A percentile compares a stretch with the other conserved stretches of the same genome.
Conservation (phyloP, 768 basidiomycete species). For the Tulasnella sp. region DNA sequence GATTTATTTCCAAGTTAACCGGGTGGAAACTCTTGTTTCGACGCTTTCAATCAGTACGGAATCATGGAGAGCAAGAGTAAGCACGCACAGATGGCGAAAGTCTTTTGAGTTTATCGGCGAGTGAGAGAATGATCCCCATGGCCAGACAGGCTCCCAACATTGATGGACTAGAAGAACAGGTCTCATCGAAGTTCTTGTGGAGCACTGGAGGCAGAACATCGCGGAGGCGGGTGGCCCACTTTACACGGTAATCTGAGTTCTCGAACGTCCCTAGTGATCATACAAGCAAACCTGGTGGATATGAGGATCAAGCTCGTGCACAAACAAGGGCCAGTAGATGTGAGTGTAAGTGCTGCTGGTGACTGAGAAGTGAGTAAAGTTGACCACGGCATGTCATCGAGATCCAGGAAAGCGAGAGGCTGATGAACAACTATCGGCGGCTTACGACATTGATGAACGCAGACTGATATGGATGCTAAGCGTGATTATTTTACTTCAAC, state of each 20-base stretch:
- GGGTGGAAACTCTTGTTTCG: no score
- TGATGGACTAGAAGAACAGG: background rate
- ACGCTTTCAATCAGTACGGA: no score
- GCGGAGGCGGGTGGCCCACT: background rate
- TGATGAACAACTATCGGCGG: no score
- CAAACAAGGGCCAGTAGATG: conserved; percentile 2
- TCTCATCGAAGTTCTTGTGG: conserved; percentile 10
- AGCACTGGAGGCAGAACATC: conserved; percentile 12
- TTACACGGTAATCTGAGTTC: conserved; percentile 4
- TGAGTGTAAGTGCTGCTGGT: conserved; percentile 3
- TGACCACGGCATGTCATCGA: conserved; percentile 8
- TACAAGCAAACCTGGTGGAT: background rate
- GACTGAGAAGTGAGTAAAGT: background rate
- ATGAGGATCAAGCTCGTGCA: conserved; percentile 2
- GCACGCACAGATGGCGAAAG: no score
- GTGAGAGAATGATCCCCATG: no score
- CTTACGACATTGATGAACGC: no score
- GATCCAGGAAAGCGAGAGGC: conserved; percentile 8
- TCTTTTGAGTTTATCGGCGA: no score
- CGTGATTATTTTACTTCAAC: no score
- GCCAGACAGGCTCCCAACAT: no score
- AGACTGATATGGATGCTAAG: no score
- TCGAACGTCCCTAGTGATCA: background rate
- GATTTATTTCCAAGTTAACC: no score
- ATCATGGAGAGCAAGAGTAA: no score